A percentile compares a stretch with the other conserved stretches of the same genome.
Conservation (phyloP, 768 basidiomycete genomes). For the Tylopilus sp. region DNA sequence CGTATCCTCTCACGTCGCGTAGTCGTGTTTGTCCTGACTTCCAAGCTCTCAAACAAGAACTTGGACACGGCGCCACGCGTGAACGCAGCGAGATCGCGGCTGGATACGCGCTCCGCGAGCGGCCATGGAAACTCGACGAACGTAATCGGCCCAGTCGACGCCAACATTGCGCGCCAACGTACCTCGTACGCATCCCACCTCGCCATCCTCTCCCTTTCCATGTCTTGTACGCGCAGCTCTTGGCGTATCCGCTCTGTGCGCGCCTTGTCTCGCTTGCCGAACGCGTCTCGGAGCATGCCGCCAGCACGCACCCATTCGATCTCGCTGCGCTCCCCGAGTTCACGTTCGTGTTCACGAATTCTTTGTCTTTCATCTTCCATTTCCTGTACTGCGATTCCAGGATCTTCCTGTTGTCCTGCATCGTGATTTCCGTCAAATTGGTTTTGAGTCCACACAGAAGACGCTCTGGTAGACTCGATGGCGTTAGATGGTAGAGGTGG, state of each 20-base stretch:
- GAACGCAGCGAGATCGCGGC: conserved; percentile 31
- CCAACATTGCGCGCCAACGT: conserved; percentile 44
- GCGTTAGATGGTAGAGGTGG: not conserved
- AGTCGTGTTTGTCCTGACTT: conserved; percentile 37
- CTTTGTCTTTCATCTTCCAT: conserved; percentile 15
- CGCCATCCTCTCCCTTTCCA: conserved; percentile 35
- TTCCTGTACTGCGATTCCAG: not conserved
- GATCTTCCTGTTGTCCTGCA: not conserved
- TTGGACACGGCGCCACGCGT: conserved; percentile 39
- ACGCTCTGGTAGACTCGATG: not conserved
- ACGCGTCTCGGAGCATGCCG: conserved; percentile 48
- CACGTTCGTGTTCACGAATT: conserved; percentile 34
- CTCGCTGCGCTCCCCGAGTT: conserved; percentile 47
- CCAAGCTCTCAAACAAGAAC: conserved; percentile 48
- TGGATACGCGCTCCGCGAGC: conserved; percentile 21
- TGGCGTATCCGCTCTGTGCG: conserved; percentile 47
- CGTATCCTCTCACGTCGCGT: conserved; percentile 54
- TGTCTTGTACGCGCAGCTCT: conserved; percentile 44
- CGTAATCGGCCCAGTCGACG: conserved; percentile 26
- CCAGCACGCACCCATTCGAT: conserved; percentile 60
- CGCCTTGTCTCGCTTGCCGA: conserved; percentile 47
- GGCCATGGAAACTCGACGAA: conserved; percentile 70
- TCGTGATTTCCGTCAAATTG: not conserved
- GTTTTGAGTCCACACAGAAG: not conserved
- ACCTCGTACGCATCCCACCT: conserved; percentile 55